phyloP scores from a whole-genome alignment of 2,329 filamentous ascomycete genomes.

The Hypoxylon sp. region DNA sequence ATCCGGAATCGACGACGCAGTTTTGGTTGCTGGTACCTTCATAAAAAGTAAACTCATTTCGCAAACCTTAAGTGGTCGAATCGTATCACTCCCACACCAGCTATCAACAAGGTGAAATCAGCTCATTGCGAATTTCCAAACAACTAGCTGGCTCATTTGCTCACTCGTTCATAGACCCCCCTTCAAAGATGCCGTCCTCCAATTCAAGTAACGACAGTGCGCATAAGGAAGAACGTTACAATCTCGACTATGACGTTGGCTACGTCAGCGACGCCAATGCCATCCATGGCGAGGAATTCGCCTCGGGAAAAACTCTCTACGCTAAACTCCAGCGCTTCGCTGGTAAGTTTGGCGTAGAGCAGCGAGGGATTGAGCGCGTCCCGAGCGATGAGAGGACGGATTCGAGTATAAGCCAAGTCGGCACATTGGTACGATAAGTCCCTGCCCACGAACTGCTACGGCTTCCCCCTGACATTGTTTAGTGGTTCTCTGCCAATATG shows the following conservation, averaged over 20 bases:
- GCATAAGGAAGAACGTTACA: constrained; percentile 30
- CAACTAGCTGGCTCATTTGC: background rate
- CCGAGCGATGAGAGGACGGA: constrained; percentile 77
- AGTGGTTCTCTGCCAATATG: constrained; percentile 86
- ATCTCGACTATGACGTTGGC: constrained; percentile 38
- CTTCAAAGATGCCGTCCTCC: constrained; percentile 37
- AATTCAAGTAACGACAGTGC: constrained; percentile 30
- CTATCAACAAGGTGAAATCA: background rate
- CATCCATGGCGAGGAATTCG: constrained; percentile 25
- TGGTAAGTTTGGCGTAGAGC: constrained; percentile 76
- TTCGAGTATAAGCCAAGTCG: constrained; percentile 73
- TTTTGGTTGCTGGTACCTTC: constrained; percentile 3
- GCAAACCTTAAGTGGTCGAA: constrained; percentile 18
- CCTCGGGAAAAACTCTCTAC: constrained; percentile 44
- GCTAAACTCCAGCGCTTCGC: constrained; percentile 69
- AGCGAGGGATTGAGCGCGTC: constrained; percentile 81
- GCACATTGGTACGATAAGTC: constrained; percentile 72
- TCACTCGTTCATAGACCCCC: background rate
- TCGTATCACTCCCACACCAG: constrained; percentile 7
- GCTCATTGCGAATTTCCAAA: background rate
- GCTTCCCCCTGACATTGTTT: background rate
- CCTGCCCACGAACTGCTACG: background rate
- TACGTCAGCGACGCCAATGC: constrained; percentile 41
- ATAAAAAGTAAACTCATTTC: constrained; percentile 6
- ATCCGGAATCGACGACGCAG: constrained; percentile 21